Conservation (phyloP, 768 basidiomycete genomes). For the Tubosaeta sp. region DNA sequence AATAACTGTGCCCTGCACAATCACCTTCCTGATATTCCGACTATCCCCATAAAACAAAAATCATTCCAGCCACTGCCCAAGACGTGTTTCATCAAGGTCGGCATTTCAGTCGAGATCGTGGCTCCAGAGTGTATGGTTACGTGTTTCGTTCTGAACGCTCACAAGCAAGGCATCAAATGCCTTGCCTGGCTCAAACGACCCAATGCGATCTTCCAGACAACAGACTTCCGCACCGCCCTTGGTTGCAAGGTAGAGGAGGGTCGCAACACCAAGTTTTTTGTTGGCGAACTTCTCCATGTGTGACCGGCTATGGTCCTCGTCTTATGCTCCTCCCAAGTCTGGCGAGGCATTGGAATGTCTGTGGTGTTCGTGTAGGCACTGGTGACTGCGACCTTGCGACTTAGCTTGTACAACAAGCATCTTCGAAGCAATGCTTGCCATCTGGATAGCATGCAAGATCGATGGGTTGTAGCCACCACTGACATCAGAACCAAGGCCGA, state of each 20-base stretch:
- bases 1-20: conserved; percentile 75
- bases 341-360: neutral
- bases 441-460: conserved; percentile 69
- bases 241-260: conserved; percentile 87
- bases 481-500: conserved; percentile 92
- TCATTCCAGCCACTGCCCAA: conserved; percentile 66
- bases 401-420: conserved; percentile 51
- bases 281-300: conserved; percentile 39
- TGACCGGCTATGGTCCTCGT: neutral
- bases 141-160: conserved; percentile 46
- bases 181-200: conserved; percentile 77
- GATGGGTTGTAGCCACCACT: conserved; percentile 85
- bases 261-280: conserved; percentile 65
- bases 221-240: conserved; percentile 87
- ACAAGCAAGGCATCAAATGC: conserved; percentile 88
- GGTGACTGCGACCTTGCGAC: conserved; percentile 4
- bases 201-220: conserved; percentile 58
- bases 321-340: neutral
- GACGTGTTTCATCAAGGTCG: conserved; percentile 23
- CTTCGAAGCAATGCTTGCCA: conserved; percentile 80
- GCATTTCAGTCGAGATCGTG: conserved; percentile 33
- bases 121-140: conserved; percentile 57
- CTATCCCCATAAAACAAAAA: conserved; percentile 88
- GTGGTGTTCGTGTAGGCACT: neutral
- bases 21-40: conserved; percentile 76